Base-by-base conservation (phyloP, 2,329 filamentous ascomycete genomes). In the Xylariomycetidae sp. region DNA sequence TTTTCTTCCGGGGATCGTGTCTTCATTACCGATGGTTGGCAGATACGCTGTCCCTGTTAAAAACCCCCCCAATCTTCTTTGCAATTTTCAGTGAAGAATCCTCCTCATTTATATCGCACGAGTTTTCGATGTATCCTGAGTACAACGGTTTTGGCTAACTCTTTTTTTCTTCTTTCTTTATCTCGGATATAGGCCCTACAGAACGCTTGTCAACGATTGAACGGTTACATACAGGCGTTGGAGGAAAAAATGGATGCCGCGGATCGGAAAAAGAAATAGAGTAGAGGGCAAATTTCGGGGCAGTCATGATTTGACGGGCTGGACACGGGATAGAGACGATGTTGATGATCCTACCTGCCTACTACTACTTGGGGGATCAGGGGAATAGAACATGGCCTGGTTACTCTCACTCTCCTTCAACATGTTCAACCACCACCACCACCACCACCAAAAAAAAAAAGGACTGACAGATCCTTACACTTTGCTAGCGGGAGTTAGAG, bases 151-250 rank as follows among this genome's bases (percentile, higher is more conserved):
- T 35, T 25, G 30, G 36, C 38, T 45, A 38, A 42, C 41, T 34
- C 41, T 31, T 48, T 27, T 23, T 30, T 40, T 23, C n/a, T n/a
- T 23, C n/a, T 23, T 23, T n/a, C 20, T 23, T 23, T 23, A 8
- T 8, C 8, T 31, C 28, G 29, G 18, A 34, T 36, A 47, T 48
- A 94, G 89, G 82, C 86, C 46, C 75, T 97, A 30, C 89, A 96
- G 74, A 74, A 80, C 31, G 87, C 88, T 30, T 89, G 94, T 37
- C 83, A 89, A 62, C 79, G 85, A 57, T 77, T 96, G 60, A 88
- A 88, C 64, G 77, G 76, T 44, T 94, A 96, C 59, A 80, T 95
- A 45, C 77, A 81, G 57, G 77, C 77, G 32, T 67, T 97, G 45
- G 90, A 97, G 67, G 77, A 85, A 52, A 88, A 84, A 67, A 73